A percentile compares a stretch with the other conserved stretches of the same genome.
Evolutionary conservation across 1,284 basidiomycete genomes (phyloP).

Genomic region (Rhodotorula glutinis): DNA sequence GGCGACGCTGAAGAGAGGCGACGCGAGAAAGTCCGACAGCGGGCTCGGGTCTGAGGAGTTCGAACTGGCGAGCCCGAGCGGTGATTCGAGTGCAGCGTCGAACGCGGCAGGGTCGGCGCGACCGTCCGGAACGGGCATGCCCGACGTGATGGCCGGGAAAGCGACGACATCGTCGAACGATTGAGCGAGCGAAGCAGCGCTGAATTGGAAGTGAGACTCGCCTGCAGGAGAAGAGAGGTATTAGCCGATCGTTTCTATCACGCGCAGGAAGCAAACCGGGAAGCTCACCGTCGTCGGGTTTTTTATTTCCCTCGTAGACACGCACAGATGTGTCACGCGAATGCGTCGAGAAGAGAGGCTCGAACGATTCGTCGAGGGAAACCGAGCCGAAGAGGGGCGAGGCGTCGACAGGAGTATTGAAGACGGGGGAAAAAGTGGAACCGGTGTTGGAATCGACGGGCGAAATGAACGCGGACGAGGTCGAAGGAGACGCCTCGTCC

Average conservation of each 20-base stretch:
- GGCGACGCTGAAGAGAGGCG: slow-evolving; percentile 26
- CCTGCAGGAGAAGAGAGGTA: neutral
- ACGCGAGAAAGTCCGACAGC: slow-evolving; percentile 27
- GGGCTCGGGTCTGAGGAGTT: slow-evolving; percentile 6
- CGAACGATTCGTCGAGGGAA: slow-evolving; percentile 1
- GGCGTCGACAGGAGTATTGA: neutral
- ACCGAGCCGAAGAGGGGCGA: neutral
- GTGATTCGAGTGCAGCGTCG: slow-evolving; percentile 28
- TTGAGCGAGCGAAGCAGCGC: neutral
- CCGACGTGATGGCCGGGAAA: slow-evolving; percentile 6
- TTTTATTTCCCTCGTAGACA: slow-evolving; percentile 7
- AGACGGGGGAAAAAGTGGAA: slow-evolving; percentile 7
- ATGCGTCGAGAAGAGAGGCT: slow-evolving; percentile 4
- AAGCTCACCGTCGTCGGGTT: slow-evolving; percentile 20
- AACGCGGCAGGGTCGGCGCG: slow-evolving; percentile 6
- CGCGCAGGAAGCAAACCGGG: too few relatives aligned
- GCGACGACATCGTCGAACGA: slow-evolving; percentile 4
- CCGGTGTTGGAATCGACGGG: slow-evolving; percentile 2
- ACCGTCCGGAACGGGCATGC: neutral
- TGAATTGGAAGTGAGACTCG: slow-evolving; percentile 25
- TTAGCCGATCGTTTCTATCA: neutral
- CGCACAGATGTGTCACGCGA: neutral
- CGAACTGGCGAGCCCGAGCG: slow-evolving; percentile 16
- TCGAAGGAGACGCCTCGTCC: neutral
- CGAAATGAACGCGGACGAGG: slow-evolving; percentile 4